Evolutionary conservation across 2,329 filamentous ascomycete genomes (phyloP), one percentile per base, ranked within the genome.

Genomic region (Colletotrichum higginsianum): DNA sequence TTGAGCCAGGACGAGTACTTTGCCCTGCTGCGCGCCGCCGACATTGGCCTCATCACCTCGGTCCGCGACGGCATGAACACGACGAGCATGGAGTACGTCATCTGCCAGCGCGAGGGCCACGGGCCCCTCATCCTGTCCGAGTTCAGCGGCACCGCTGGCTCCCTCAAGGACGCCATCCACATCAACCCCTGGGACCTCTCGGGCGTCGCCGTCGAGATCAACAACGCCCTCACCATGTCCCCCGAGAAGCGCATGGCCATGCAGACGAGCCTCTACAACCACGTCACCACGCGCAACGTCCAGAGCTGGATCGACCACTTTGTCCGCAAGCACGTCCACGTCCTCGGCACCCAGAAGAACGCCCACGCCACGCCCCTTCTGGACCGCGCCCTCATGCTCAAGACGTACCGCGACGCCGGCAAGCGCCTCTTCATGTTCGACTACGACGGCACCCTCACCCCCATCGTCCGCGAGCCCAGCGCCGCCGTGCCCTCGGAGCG

Each of bases 51-150:
- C 61, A 98, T 98, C 81, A 98, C 96, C 8, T 98, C 94, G 76
- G 95, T 98, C 26, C 91, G 96, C 72, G 96, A 98, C 80, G 96
- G 96, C 70, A 98, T 98, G 95, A 98, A 98, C 85, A 98, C 96
- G 0, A 98, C 95, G 23, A 97, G 94, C 80, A 86, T 98, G 76
- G 96, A 98, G 82, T 98, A 98, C 80, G 91, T 98, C 68, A 89
- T 98, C 69, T 97, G 94, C 81, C 96, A 98, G 82, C 93, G 94
- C 78, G 92, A 96, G 74, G 92, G 91, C 67, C 91, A 95, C 76
- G 94, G 95, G 0, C 96, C 95, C 2, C 86, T 98, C 57, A 98
- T 98, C 75, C 89, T 98, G 30, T 98, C 96, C 16, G 96, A 98
- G 81, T 98, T 98, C 82, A 98, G 95, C 74, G 96, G 96, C 70